Conservation (phyloP, 1,284 basidiomycete genomes). For the Amylostereum areolatum region DNA sequence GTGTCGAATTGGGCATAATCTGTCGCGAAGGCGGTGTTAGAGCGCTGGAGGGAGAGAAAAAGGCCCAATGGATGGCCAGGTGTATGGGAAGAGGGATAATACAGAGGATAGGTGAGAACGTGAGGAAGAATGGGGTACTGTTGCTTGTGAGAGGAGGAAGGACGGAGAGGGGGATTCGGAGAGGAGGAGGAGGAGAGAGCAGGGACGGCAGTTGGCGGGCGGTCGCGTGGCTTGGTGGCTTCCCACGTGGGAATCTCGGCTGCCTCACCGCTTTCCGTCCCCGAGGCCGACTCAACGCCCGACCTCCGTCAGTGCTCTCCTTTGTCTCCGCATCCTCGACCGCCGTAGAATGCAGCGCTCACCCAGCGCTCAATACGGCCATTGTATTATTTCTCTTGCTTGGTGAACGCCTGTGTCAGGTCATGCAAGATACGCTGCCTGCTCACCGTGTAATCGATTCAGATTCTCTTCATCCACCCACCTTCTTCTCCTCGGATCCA, state of each 20-base stretch:
- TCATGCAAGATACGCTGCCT: too few species aligned
- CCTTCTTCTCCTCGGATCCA: too few species aligned
- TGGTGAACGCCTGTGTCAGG: too few species aligned
- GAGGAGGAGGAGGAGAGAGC: background rate
- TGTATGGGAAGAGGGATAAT: background rate
- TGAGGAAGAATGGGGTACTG: background rate
- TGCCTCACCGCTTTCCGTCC: background rate
- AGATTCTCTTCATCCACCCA: too few species aligned
- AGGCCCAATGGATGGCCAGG: background rate
- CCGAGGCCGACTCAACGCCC: background rate
- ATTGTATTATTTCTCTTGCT: too few species aligned
- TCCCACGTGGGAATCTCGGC: background rate
- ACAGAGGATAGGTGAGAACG: background rate
- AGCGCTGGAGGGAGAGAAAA: background rate
- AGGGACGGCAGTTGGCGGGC: constrained; percentile 1
- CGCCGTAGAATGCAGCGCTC: too few species aligned
- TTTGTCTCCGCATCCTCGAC: background rate
- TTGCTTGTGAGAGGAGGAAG: background rate
- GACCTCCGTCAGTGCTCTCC: background rate
- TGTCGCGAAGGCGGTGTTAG: too few species aligned
- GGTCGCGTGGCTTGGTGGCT: constrained; percentile 1
- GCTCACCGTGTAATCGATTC: too few species aligned
- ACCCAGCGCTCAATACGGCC: too few species aligned
- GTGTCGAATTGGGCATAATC: too few species aligned
- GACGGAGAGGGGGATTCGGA: background rate